Evolutionary conservation across 805 yeast species (phyloP).

Genomic region (Komagataella populi): DNA sequence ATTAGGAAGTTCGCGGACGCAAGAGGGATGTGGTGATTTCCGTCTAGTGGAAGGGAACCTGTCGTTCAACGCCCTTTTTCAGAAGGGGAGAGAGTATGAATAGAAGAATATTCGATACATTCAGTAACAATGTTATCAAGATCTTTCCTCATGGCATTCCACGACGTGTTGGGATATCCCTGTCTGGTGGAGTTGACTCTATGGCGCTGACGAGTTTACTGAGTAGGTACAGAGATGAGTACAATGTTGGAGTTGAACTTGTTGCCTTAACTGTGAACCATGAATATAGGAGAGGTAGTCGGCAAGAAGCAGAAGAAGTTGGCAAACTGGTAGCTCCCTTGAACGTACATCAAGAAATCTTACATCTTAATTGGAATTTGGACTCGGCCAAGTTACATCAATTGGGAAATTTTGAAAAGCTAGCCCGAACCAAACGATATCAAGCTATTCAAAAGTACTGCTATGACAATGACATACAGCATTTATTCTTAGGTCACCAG

Average conservation of each 20-base stretch:
- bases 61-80: not conserved
- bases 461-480: slow-evolving; percentile 12
- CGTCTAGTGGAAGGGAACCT: not conserved
- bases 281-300: slow-evolving; percentile 32
- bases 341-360: slow-evolving; percentile 13
- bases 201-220: slow-evolving; percentile 50
- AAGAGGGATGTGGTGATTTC: not conserved
- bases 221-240: slow-evolving; percentile 17
- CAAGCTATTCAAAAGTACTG: slow-evolving; percentile 28
- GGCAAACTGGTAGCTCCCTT: slow-evolving; percentile 7
- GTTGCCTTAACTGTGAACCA: slow-evolving; percentile 61
- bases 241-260: slow-evolving; percentile 18
- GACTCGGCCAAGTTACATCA: slow-evolving; percentile 6
- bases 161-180: slow-evolving; percentile 32
- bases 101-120: not conserved
- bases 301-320: slow-evolving; percentile 32
- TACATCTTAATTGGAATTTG: slow-evolving; percentile 8
- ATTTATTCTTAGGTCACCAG: slow-evolving; percentile 55
- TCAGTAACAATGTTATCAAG: not conserved
- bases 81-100: not conserved
- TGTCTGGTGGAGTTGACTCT: slow-evolving; percentile 78
- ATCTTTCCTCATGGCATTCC: not conserved
- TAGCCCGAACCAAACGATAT: slow-evolving; percentile 46
- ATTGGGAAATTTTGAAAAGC: slow-evolving; percentile 33
- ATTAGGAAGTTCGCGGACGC: not conserved